Base-by-base conservation (phyloP, 78 protist genomes). In the Acrasis kona region DNA sequence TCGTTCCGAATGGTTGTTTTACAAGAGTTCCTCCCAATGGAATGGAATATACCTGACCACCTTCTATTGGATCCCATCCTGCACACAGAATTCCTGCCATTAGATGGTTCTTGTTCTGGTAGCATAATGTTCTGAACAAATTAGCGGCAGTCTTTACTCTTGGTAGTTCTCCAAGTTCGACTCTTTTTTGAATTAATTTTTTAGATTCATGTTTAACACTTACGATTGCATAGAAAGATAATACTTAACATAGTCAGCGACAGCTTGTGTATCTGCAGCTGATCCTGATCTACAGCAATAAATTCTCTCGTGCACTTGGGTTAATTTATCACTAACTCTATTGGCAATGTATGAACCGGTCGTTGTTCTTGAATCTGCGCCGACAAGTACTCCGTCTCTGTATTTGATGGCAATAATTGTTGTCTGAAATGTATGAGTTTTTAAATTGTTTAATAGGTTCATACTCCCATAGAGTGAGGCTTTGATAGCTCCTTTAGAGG, bases 181-280 rank as follows among this genome's bases (percentile, higher is more conserved):
- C 27, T 1, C 90, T 90, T 57, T 9, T 12, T 2, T 30, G 41
- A 70, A n/a, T n/a, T n/a, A n/a, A n/a, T n/a, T n/a, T n/a, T n/a
- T n/a, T n/a, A n/a, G n/a, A n/a, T n/a, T n/a, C 4, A 27, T 50
- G 7, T 2, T 58, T 42, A n/a, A n/a, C n/a, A n/a, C n/a, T n/a
- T n/a, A n/a, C n/a, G 68, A 50, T 27, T 89, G 96, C 84, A 87
- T 39, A 67, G 65, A 76, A 0, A 94, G 72, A 79, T 91, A 88
- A 76, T 84, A 70, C 50, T 79, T 34, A 34, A 91, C 92, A 37
- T 75, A 64, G 69, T 93, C 96, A 50, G 95, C 80, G 4, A 95
- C 41, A 5, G 92, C 94, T 86, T 94, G 98, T 7, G 99, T 94
- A 80, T 97, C 98, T 5, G 99, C 98, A 1, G 99, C 97, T 0